Base-by-base conservation (phyloP, 2,329 filamentous ascomycete species). In the Aureobasidium melanogenum region DNA sequence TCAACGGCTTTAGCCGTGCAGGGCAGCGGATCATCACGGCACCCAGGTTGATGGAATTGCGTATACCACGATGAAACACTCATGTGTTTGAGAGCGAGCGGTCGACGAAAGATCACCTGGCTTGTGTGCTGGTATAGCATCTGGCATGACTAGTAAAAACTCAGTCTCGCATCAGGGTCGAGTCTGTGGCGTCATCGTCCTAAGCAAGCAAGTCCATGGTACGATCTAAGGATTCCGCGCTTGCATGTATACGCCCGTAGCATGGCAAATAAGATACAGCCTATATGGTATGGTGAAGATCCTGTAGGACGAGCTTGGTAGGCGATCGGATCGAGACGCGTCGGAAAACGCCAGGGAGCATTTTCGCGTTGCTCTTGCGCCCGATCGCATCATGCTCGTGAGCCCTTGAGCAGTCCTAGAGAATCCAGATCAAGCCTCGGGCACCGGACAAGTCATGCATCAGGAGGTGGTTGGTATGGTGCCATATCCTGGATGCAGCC, bases 351-450 rank as follows among this genome's bases (percentile, higher is more conserved):
- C 26, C 52, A 26, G 10, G 1, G 22, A 28, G 6, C 3, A n/a
- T n/a, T 54, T 17, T 26, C 50, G 50, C n/a, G 34, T 54, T 14
- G 15, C 34, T 36, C 36, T 39, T 52, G 22, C 32, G 22, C 8
- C 48, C 24, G 17, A 17, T 28, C 15, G 34, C 32, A 22, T 52
- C 46, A n/a, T 19, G 24, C 22, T 38, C 22, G 32, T 8, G 19
- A 14, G 9, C 26, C 28, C 41, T 7, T 46, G 41, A 46, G 17
- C 30, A 56, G n/a, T 26, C 24, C 2, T 28, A 15, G 6, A 24
- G 24, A 32, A 28, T 57, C 54, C 39, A 57, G 41, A 57, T 46
- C 54, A 57, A 57, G 54, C 54, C 54, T 41, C 38, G 26, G 15
- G 9, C 32, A 55, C 17, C 38, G 36, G 51, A 5, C 38, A 55